Evolutionary conservation across 2,329 filamentous ascomycete species (phyloP).

Genomic region (Aspergillus ruber): DNA sequence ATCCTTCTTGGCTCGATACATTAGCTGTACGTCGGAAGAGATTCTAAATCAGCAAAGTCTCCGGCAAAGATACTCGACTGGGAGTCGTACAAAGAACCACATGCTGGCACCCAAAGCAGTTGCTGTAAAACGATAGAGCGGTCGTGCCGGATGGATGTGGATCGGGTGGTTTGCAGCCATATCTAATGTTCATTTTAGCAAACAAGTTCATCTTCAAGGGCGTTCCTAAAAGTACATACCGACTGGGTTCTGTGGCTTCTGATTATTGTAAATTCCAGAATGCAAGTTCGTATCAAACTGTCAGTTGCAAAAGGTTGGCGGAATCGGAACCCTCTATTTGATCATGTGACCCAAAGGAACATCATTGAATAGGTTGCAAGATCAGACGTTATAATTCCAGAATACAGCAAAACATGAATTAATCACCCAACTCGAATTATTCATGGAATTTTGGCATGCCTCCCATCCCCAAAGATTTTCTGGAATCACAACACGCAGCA

Average conservation of each 20-base stretch:
- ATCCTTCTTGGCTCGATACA: conserved; percentile 96
- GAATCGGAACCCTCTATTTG: background rate
- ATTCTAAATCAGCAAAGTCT: conserved; percentile 12
- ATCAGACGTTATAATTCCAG: too few species aligned
- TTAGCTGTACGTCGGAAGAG: conserved; percentile 53
- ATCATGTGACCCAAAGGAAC: too few species aligned
- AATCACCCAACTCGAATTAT: too few species aligned
- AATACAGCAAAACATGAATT: too few species aligned
- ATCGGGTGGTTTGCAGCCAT: conserved; percentile 41
- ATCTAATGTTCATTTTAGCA: conserved; percentile 10
- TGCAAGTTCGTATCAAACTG: background rate
- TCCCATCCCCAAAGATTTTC: too few species aligned
- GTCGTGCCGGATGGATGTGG: conserved; percentile 54
- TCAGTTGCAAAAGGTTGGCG: background rate
- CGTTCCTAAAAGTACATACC: background rate
- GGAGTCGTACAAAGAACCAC: conserved; percentile 84
- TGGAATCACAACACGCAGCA: too few species aligned
- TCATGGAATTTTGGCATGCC: too few species aligned
- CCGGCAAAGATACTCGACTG: background rate
- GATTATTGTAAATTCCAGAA: background rate
- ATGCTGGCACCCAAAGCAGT: conserved; percentile 88
- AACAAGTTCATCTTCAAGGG: background rate
- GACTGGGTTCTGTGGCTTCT: background rate
- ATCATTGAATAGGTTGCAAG: too few species aligned
- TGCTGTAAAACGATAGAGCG: conserved; percentile 76